Evolutionary conservation across 257 asterid species (phyloP).

Genomic region (Buddleja alternifolia): DNA sequence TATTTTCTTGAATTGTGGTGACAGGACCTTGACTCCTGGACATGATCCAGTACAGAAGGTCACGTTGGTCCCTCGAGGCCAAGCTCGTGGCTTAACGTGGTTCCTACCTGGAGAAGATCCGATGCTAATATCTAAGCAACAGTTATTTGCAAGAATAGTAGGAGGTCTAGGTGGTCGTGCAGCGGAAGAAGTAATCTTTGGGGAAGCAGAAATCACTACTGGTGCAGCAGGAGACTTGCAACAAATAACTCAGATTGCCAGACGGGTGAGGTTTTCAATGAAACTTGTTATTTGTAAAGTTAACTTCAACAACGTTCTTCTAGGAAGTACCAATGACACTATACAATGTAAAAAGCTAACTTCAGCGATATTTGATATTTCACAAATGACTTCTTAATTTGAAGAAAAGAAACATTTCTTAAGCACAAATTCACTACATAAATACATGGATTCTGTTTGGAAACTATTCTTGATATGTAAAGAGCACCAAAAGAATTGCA

Average conservation of each 20-base stretch:
- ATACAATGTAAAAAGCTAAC: too few species aligned
- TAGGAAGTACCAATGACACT: too few species aligned
- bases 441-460: too few species aligned
- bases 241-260: conserved; percentile 62
- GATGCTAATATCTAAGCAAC: conserved; percentile 52
- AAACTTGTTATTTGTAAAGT: not conserved
- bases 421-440: too few species aligned
- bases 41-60: conserved; percentile 76
- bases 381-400: too few species aligned
- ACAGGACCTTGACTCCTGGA: conserved; percentile 66
- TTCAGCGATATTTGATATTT: too few species aligned
- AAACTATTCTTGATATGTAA: too few species aligned
- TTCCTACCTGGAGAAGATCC: conserved; percentile 65
- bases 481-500: too few species aligned
- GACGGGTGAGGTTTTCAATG: conserved; percentile 40
- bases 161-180: conserved; percentile 82
- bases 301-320: too few species aligned
- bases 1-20: not conserved
- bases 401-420: too few species aligned
- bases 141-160: conserved; percentile 69
- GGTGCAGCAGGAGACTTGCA: conserved; percentile 79
- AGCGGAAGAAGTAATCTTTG: conserved; percentile 71
- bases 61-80: conserved; percentile 78
- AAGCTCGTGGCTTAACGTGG: conserved; percentile 79
- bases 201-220: conserved; percentile 68